phyloP scores from a whole-genome alignment of 805 yeast genomes.

The Hermanozyma aechmeae region DNA sequence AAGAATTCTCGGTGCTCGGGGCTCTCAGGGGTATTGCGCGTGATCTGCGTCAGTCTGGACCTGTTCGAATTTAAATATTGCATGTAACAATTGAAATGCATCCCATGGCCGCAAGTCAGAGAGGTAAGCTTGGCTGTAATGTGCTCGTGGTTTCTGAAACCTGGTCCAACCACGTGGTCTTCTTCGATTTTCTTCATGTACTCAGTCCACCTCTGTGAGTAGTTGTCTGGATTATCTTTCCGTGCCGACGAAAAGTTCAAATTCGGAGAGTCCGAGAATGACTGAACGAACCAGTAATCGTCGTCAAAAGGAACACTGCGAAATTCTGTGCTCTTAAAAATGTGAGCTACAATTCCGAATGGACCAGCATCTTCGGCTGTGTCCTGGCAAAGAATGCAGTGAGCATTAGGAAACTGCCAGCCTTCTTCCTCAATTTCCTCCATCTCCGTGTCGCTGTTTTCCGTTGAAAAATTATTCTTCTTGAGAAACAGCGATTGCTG shows the following conservation, averaged over 20 bases:
- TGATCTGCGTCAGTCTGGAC: conserved; percentile 57
- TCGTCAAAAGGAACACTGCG: conserved; percentile 57
- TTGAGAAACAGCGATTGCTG: conserved; percentile 73
- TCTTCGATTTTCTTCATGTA: conserved; percentile 29
- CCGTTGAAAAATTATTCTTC: conserved; percentile 27
- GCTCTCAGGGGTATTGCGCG: conserved; percentile 76
- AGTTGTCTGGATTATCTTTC: neutral
- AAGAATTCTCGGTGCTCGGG: conserved; percentile 61
- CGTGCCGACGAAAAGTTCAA: conserved; percentile 15
- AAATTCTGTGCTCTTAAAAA: conserved; percentile 49
- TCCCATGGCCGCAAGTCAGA: conserved; percentile 88
- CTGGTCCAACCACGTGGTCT: conserved; percentile 55
- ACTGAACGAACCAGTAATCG: conserved; percentile 55
- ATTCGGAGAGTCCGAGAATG: conserved; percentile 41
- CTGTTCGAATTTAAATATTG: conserved; percentile 51
- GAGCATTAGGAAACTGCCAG: conserved; percentile 67
- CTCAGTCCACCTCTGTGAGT: conserved; percentile 19
- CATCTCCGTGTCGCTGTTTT: conserved; percentile 34
- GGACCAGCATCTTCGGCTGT: conserved; percentile 55
- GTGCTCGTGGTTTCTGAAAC: conserved; percentile 40
- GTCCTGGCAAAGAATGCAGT: conserved; percentile 78
- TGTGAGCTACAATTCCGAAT: conserved; percentile 65
- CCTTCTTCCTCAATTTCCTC: conserved; percentile 27
- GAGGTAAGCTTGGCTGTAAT: conserved; percentile 40
- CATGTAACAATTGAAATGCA: conserved; percentile 73